Percentiles rank a stretch among this genome's conserved stretches.
These are phyloP conservation scores for Mycocentrospora acerina DNA, from an alignment of 2,329 filamentous ascomycete species.

Conservation along the genomic window DNA sequence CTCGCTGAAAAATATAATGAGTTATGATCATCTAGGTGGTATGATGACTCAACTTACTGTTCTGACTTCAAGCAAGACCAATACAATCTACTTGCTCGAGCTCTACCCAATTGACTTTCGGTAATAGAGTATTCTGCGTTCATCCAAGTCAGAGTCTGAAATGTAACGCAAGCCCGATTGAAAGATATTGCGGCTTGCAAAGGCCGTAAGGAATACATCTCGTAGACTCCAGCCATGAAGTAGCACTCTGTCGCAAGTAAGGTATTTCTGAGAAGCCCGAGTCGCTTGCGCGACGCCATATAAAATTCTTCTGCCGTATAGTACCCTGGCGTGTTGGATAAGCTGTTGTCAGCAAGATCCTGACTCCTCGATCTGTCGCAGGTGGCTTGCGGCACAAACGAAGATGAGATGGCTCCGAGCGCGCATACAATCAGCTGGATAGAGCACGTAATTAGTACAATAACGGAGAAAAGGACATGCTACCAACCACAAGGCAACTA, in stretches of 20 bases:
- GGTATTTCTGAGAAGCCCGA: slow-evolving; percentile 31
- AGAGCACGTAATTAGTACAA: background rate
- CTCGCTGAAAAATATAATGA: slow-evolving; percentile 15
- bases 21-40: background rate
- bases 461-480: background rate
- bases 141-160: slow-evolving; percentile 16
- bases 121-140: slow-evolving; percentile 4
- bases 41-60: slow-evolving; percentile 17
- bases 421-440: slow-evolving; percentile 35
- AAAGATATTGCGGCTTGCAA: slow-evolving; percentile 35
- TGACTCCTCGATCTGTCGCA: background rate
- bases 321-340: slow-evolving; percentile 15
- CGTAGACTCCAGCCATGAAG: slow-evolving; percentile 37
- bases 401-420: slow-evolving; percentile 31
- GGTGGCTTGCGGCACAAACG: slow-evolving; percentile 22
- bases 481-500: slow-evolving; percentile 34
- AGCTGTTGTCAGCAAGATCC: slow-evolving; percentile 1
- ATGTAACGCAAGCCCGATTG: slow-evolving; percentile 30
- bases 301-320: slow-evolving; percentile 31
- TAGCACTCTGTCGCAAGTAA: slow-evolving; percentile 34
- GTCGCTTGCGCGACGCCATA: slow-evolving; percentile 32
- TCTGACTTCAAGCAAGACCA: slow-evolving; percentile 41
- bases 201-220: slow-evolving; percentile 38
- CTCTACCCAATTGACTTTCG: slow-evolving; percentile 10
- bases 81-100: slow-evolving; percentile 32